phyloP scores from a whole-genome alignment of 495 filamentous ascomycete genomes.

The Penicillium parvum region DNA sequence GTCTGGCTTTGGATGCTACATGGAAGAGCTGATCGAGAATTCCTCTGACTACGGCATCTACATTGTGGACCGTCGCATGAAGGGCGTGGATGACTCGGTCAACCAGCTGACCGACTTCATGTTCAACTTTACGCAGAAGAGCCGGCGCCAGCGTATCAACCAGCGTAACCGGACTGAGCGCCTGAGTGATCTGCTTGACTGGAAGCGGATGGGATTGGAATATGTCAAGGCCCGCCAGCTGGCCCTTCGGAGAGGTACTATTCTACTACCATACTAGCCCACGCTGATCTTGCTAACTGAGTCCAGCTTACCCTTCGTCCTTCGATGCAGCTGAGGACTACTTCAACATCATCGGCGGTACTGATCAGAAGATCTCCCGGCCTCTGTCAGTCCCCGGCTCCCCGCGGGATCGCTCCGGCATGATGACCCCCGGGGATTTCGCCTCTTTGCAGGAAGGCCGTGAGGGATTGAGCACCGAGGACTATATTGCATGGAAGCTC shows the following conservation, averaged over 20 bases:
- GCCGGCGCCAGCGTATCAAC: slow-evolving; percentile 93
- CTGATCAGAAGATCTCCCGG: slow-evolving; percentile 87
- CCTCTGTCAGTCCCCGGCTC: slow-evolving; percentile 92
- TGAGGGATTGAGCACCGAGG: slow-evolving; percentile 91
- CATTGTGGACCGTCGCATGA: slow-evolving; percentile 92
- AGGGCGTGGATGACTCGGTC: slow-evolving; percentile 95
- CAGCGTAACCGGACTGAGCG: slow-evolving; percentile 97
- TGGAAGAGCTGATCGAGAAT: slow-evolving; percentile 99
- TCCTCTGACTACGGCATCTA: slow-evolving; percentile 97
- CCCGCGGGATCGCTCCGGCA: slow-evolving; percentile 81
- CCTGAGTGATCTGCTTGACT: slow-evolving; percentile 89
- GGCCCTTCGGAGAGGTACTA: slow-evolving; percentile 73
- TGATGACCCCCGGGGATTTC: slow-evolving; percentile 99
- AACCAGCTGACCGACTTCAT: slow-evolving; percentile 91
- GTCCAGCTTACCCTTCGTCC: slow-evolving; percentile 74
- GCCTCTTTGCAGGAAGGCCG: slow-evolving; percentile 90
- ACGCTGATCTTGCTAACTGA: background rate
- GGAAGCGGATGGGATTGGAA: slow-evolving; percentile 99
- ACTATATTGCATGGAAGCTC: slow-evolving; percentile 96
- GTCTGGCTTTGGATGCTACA: slow-evolving; percentile 97
- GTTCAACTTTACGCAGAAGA: slow-evolving; percentile 94
- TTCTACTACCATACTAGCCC: background rate
- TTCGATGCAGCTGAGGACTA: slow-evolving; percentile 75
- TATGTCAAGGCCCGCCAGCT: slow-evolving; percentile 96
- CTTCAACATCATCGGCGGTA: slow-evolving; percentile 78